Evolutionary conservation across 192 early-diverging fungal species (phyloP).

Genomic region (Entomortierella beljakovae): DNA sequence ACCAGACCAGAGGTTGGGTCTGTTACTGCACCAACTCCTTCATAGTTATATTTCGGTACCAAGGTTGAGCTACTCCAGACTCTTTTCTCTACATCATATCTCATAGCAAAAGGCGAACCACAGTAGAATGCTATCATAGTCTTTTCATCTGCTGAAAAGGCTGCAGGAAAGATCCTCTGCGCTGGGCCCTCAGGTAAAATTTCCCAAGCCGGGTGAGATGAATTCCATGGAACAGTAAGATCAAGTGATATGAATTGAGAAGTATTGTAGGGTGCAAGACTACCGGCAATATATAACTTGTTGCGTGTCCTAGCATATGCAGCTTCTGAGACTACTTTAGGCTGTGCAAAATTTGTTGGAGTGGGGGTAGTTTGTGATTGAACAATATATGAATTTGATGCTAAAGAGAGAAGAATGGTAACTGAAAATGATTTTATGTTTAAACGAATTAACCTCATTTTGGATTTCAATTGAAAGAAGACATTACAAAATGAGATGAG

Average conservation of each 20-base stretch:
- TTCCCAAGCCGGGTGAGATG: constrained; percentile 18
- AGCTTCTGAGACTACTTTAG: neutral
- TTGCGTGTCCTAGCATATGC: constrained; percentile 14
- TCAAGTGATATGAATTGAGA: constrained; percentile 33
- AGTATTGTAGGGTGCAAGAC: neutral
- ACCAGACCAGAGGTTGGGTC: constrained; percentile 23
- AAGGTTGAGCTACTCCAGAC: constrained; percentile 5
- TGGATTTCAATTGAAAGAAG: too few relatives aligned
- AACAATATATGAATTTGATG: neutral
- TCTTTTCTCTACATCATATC: constrained; percentile 10
- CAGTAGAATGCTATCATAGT: constrained; percentile 25
- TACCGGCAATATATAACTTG: constrained; percentile 19
- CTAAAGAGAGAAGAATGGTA: neutral
- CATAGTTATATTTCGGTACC: neutral
- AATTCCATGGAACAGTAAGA: constrained; percentile 24
- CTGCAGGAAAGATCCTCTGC: constrained; percentile 19
- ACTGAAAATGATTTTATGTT: too few relatives aligned
- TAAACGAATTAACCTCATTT: too few relatives aligned
- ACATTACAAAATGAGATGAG: too few relatives aligned
- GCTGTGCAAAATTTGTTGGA: neutral
- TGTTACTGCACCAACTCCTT: constrained; percentile 41
- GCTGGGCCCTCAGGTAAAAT: constrained; percentile 6
- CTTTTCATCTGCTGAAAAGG: constrained; percentile 16
- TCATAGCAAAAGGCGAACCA: constrained; percentile 15
- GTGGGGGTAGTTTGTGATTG: neutral